These are phyloP conservation scores for Citrus unshiu DNA, from an alignment of 345 rosid species.

Conservation along the genomic window DNA sequence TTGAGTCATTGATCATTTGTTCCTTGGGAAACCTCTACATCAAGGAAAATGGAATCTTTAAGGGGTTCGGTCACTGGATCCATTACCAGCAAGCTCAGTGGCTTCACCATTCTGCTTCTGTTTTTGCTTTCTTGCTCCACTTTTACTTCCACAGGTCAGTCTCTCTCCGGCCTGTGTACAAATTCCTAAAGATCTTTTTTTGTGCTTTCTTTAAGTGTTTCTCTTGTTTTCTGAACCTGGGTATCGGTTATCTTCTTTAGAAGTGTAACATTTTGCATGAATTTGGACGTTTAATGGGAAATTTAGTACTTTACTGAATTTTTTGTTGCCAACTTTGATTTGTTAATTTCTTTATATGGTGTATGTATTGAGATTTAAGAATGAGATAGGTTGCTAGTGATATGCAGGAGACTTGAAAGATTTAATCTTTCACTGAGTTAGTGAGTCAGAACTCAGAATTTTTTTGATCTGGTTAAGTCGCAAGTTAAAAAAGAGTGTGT, in stretches of 20 bases:
- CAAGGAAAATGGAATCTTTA: conserved; percentile 51
- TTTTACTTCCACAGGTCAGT: conserved; percentile 62
- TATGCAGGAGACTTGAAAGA: background rate
- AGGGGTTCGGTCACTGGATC: conserved; percentile 30
- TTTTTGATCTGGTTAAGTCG: background rate
- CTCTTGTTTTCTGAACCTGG: conserved; percentile 20
- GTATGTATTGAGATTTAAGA: background rate
- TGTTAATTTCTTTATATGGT: conserved; percentile 12
- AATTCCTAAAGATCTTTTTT: background rate
- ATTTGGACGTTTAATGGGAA: background rate
- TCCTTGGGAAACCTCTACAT: conserved; percentile 10
- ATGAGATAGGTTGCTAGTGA: background rate
- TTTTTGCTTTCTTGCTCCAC: conserved; percentile 59
- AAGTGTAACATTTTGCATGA: background rate
- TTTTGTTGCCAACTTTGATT: conserved; percentile 1
- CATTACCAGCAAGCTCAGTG: conserved; percentile 39
- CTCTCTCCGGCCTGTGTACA: background rate
- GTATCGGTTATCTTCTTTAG: background rate
- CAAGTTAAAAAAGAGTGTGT: no score
- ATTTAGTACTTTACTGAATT: background rate
- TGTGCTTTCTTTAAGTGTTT: background rate
- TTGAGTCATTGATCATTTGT: background rate
- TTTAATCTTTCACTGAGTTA: background rate
- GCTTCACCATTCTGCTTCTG: conserved; percentile 29
- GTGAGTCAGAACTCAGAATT: background rate